phyloP scores from a whole-genome alignment of 148 eudicot species.

The Limonium bicolor region DNA sequence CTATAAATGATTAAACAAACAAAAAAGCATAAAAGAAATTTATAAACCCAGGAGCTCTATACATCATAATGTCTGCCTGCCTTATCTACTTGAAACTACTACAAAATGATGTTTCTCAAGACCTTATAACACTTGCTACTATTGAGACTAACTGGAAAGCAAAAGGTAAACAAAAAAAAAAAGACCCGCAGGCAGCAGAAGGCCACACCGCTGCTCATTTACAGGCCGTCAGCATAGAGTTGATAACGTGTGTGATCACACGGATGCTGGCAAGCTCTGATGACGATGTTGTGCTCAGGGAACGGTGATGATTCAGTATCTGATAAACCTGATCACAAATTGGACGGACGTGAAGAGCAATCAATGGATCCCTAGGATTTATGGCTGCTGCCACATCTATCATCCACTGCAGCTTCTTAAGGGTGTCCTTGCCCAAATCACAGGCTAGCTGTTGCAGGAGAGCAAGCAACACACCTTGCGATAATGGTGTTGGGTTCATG shows the following conservation, averaged over 20 bases:
- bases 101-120: too few species aligned
- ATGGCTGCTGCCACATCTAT: slow-evolving; percentile 64
- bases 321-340: slow-evolving; percentile 92
- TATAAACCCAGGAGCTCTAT: too few species aligned
- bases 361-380: slow-evolving; percentile 66
- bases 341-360: slow-evolving; percentile 63
- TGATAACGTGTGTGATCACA: slow-evolving; percentile 61
- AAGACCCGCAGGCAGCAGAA: too few species aligned
- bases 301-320: slow-evolving; percentile 67
- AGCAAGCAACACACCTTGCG: slow-evolving; percentile 89
- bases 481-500: slow-evolving; percentile 47
- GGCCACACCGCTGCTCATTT: too few species aligned
- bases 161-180: too few species aligned
- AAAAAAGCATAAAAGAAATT: too few species aligned
- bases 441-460: slow-evolving; percentile 93
- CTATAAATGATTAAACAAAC: too few species aligned
- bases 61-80: too few species aligned
- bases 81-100: too few species aligned
- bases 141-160: too few species aligned
- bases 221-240: slow-evolving; percentile 65
- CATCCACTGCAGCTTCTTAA: slow-evolving; percentile 71
- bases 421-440: slow-evolving; percentile 49
- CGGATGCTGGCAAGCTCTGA: slow-evolving; percentile 53
- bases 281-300: slow-evolving; percentile 32
- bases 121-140: too few species aligned